Evolutionary conservation across 1,284 basidiomycete genomes (phyloP).

Genomic region (Athelia psychrophila): DNA sequence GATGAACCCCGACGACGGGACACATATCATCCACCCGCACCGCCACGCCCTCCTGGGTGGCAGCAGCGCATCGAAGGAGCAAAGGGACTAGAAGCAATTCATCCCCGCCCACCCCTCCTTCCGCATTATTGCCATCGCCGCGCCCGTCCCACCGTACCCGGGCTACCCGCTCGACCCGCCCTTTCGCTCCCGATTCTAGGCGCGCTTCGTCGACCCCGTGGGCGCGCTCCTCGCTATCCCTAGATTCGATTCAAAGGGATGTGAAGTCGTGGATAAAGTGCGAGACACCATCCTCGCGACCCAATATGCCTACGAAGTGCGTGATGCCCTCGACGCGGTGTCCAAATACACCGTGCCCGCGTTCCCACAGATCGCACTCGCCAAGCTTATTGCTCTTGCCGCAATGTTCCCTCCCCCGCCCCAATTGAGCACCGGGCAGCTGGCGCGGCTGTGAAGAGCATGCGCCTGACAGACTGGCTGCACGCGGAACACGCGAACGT

Average conservation of each 20-base stretch:
- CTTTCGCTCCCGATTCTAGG: constrained; percentile 67
- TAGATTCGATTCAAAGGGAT: neutral
- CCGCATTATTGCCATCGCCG: constrained; percentile 61
- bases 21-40: constrained; percentile 68
- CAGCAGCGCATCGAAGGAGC: constrained; percentile 39
- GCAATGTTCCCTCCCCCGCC: constrained; percentile 46
- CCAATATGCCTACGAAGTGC: constrained; percentile 57
- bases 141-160: constrained; percentile 63
- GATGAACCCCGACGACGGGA: constrained; percentile 69
- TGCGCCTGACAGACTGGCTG: constrained; percentile 63
- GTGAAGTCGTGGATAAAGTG: constrained; percentile 37
- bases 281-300: constrained; percentile 56
- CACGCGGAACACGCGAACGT: constrained; percentile 64
- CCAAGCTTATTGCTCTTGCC: constrained; percentile 44
- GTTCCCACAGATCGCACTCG: constrained; percentile 61
- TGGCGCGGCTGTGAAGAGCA: constrained; percentile 52
- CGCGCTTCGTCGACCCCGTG: constrained; percentile 61
- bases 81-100: constrained; percentile 36
- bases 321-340: constrained; percentile 46
- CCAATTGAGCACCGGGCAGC: constrained; percentile 38
- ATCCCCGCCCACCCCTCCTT: constrained; percentile 63
- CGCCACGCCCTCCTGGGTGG: no score
- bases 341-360: constrained; percentile 50
- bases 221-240: constrained; percentile 48
- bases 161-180: constrained; percentile 68